phyloP scores from a whole-genome alignment of 2,329 filamentous ascomycete genomes.

The Fusarium lyarnte region DNA sequence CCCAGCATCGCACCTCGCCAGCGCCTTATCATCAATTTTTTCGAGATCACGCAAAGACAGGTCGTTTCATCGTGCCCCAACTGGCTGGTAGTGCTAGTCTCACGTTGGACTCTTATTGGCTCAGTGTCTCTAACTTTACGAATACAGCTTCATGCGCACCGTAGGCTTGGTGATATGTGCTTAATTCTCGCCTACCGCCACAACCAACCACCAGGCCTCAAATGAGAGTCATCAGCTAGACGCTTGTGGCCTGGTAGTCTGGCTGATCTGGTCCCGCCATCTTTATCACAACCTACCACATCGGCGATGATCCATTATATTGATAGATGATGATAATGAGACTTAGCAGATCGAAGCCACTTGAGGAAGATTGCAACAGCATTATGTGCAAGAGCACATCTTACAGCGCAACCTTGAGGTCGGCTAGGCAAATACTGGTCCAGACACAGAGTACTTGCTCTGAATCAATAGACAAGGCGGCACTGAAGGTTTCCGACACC shows the following conservation, averaged over 20 bases:
- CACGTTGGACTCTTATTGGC: slow-evolving; percentile 16
- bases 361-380: slow-evolving; percentile 1
- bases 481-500: not conserved
- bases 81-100: slow-evolving; percentile 12
- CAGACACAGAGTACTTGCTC: slow-evolving; percentile 4
- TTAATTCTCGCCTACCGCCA: slow-evolving; percentile 26
- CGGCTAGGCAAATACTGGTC: not conserved
- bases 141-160: slow-evolving; percentile 19
- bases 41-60: slow-evolving; percentile 9
- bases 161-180: slow-evolving; percentile 13
- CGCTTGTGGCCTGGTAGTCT: not conserved
- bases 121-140: slow-evolving; percentile 8
- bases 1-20: not conserved
- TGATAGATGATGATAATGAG: slow-evolving; percentile 10
- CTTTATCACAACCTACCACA: not conserved
- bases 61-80: slow-evolving; percentile 30
- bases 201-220: slow-evolving; percentile 18
- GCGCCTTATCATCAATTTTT: slow-evolving; percentile 2
- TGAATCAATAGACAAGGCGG: slow-evolving; percentile 4
- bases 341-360: slow-evolving; percentile 16
- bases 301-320: slow-evolving; percentile 17
- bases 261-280: not conserved
- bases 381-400: slow-evolving; percentile 1
- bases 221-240: slow-evolving; percentile 6
- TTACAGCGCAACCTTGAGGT: not conserved